Percentiles rank a stretch among this genome's conserved stretches.
phyloP scores from a whole-genome alignment of 2,329 filamentous ascomycete genomes.

The Ophiognomonia clavigignenti-juglandacearum region DNA sequence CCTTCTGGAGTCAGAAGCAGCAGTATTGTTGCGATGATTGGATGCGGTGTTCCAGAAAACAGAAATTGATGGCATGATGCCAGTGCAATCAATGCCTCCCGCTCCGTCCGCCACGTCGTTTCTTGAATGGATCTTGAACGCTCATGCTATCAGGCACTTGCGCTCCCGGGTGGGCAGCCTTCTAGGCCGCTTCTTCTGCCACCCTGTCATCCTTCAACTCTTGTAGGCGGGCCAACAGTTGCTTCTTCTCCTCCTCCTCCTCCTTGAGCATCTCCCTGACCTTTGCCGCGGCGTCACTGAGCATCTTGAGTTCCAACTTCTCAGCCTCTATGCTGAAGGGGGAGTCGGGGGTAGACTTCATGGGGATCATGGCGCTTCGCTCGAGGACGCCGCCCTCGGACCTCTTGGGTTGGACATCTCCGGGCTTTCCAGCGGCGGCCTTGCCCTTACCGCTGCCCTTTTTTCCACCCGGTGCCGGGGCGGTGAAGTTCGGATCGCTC shows the following conservation, averaged over 20 bases:
- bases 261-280: conserved; percentile 56
- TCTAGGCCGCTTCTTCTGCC: conserved; percentile 20
- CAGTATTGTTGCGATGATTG: too few relatives aligned
- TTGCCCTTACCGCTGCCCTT: conserved; percentile 55
- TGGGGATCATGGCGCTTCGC: conserved; percentile 71
- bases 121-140: too few relatives aligned
- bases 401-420: conserved; percentile 30
- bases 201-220: conserved; percentile 53
- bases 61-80: too few relatives aligned
- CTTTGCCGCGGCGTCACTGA: conserved; percentile 59
- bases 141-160: too few relatives aligned
- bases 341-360: conserved; percentile 59
- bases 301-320: conserved; percentile 54
- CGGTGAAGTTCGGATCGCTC: conserved; percentile 16
- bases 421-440: conserved; percentile 33
- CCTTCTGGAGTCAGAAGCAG: too few relatives aligned
- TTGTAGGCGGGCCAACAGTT: conserved; percentile 58
- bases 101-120: too few relatives aligned
- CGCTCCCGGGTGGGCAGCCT: too few relatives aligned
- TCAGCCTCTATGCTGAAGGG: conserved; percentile 72
- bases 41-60: too few relatives aligned
- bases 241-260: conserved; percentile 56
- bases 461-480: conserved; percentile 28
- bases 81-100: too few relatives aligned
- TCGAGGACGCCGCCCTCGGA: conserved; percentile 53